phyloP scores from a whole-genome alignment of 1,139 yeast genomes.

The Wickerhamomyces sp. region DNA sequence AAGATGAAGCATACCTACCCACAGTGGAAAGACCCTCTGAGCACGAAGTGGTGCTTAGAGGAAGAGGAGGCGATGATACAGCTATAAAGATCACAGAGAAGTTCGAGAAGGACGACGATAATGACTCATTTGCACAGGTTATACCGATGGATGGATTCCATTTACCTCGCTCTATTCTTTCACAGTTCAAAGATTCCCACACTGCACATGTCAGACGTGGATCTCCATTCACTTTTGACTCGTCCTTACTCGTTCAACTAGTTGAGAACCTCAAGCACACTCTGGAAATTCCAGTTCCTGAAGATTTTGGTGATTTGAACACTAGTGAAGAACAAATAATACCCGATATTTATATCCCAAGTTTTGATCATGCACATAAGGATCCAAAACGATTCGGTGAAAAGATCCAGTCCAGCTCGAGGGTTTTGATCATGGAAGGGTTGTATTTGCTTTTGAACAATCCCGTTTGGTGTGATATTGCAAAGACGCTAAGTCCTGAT shows the following conservation, averaged over 20 bases:
- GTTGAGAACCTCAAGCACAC: slow-evolving; percentile 14
- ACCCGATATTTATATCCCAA: slow-evolving; percentile 50
- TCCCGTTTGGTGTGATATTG: slow-evolving; percentile 46
- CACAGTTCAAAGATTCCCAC: slow-evolving; percentile 44
- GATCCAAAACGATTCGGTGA: slow-evolving; percentile 55
- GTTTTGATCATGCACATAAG: slow-evolving; percentile 67
- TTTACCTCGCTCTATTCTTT: slow-evolving; percentile 51
- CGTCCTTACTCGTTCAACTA: slow-evolving; percentile 25
- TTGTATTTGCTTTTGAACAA: slow-evolving; percentile 49
- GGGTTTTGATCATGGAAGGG: slow-evolving; percentile 58
- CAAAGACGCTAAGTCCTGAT: slow-evolving; percentile 18
- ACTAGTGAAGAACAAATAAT: slow-evolving; percentile 20
- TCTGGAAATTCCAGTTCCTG: slow-evolving; percentile 4
- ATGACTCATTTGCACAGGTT: slow-evolving; percentile 29
- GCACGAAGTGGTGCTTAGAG: slow-evolving; percentile 21
- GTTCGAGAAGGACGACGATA: slow-evolving; percentile 1
- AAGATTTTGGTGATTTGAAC: slow-evolving; percentile 9
- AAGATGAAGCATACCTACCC: slow-evolving; percentile 35
- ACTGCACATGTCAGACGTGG: slow-evolving; percentile 68
- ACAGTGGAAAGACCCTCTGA: slow-evolving; percentile 14
- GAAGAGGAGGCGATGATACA: slow-evolving; percentile 30
- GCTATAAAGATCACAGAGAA: slow-evolving; percentile 13
- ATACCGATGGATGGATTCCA: slow-evolving; percentile 86
- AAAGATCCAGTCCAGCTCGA: slow-evolving; percentile 33
- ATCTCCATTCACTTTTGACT: slow-evolving; percentile 81